Evolutionary conservation across 352 stramenopile genomes (phyloP).

Genomic region (Globisporangium uncinulatum): DNA sequence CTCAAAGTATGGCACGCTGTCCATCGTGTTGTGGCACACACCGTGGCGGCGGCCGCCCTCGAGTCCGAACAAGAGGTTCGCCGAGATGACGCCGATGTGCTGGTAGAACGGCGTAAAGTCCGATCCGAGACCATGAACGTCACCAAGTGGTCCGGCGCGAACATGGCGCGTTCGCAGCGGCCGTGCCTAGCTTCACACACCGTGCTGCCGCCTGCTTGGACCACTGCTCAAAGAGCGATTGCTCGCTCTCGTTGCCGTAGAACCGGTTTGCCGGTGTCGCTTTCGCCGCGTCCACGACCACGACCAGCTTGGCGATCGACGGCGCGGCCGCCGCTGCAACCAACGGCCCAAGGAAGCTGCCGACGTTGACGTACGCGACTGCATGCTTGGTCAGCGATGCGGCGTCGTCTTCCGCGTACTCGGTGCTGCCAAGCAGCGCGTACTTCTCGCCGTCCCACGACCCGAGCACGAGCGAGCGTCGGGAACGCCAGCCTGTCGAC

Average conservation of each 20-base stretch:
- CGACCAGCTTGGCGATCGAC: constrained; percentile 55
- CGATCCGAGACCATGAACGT: constrained; percentile 41
- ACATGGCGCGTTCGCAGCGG: constrained; percentile 17
- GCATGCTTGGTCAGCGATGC: constrained; percentile 43
- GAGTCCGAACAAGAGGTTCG: constrained; percentile 55
- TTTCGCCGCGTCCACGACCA: constrained; percentile 48
- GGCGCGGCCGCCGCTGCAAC: constrained; percentile 52
- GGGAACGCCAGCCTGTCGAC: constrained; percentile 54
- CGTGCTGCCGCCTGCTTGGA: constrained; percentile 20
- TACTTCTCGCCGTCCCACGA: constrained; percentile 88
- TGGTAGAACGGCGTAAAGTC: constrained; percentile 78
- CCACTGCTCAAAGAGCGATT: constrained; percentile 37
- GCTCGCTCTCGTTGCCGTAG: constrained; percentile 16
- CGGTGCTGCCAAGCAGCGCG: constrained; percentile 76
- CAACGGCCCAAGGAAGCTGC: constrained; percentile 52
- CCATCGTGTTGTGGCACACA: constrained; percentile 84
- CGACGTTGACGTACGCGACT: constrained; percentile 84
- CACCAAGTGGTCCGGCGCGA: constrained; percentile 35
- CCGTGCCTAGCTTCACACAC: constrained; percentile 9
- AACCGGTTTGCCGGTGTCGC: constrained; percentile 52
- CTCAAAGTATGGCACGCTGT: constrained; percentile 71
- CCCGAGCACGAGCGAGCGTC: constrained; percentile 67
- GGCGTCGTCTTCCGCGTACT: constrained; percentile 70
- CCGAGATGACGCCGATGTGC: constrained; percentile 68
- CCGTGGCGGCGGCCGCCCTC: constrained; percentile 38